Percentiles rank a stretch among this genome's conserved stretches.
These are phyloP conservation scores for Theileria orientalis DNA, from an alignment of 169 alveolate species.

Conservation along the genomic window DNA sequence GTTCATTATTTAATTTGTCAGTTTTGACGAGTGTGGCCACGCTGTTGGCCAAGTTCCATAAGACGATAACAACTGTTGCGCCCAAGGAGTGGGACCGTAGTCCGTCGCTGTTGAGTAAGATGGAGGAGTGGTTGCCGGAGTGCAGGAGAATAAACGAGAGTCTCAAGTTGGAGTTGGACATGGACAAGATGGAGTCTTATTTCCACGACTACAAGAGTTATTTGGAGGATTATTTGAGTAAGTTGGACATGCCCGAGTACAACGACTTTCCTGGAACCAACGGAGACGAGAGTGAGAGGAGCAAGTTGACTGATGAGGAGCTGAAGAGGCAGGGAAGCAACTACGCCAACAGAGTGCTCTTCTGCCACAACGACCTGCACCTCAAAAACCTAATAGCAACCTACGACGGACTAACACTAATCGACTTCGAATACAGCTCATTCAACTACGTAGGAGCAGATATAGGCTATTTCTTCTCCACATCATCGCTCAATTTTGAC, in stretches of 20 bases:
- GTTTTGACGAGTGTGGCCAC: conserved; percentile 70
- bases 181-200: not conserved
- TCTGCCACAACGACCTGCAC: conserved; percentile 80
- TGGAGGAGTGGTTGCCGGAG: conserved; percentile 42
- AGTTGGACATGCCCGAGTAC: too few relatives aligned
- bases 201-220: not conserved
- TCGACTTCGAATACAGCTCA: conserved; percentile 78
- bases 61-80: conserved; percentile 9
- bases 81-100: conserved; percentile 63
- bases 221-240: not conserved
- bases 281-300: too few relatives aligned
- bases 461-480: conserved; percentile 74
- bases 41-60: conserved; percentile 20
- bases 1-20: conserved; percentile 60
- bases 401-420: conserved; percentile 65
- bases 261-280: too few relatives aligned
- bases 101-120: conserved; percentile 50
- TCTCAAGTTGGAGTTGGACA: not conserved
- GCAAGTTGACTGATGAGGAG: too few relatives aligned
- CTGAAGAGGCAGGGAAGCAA: conserved; percentile 1
- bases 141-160: not conserved
- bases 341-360: conserved; percentile 65
- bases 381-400: conserved; percentile 73
- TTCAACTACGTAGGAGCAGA: conserved; percentile 73
- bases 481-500: conserved; percentile 67